phyloP scores from a whole-genome alignment of 331 rosid genomes.

The Arachis monticola region DNA sequence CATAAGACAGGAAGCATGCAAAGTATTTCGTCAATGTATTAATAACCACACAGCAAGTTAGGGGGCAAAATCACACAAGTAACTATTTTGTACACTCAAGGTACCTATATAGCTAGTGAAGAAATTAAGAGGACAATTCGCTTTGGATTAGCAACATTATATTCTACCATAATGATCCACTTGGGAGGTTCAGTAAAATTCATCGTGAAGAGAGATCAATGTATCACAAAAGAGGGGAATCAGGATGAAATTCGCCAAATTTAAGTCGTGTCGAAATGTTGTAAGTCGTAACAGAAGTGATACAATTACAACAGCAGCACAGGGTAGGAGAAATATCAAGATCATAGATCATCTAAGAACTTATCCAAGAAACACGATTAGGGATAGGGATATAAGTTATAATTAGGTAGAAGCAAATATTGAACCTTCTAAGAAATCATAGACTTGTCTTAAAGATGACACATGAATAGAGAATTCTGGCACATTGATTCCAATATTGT shows the following conservation, averaged over 20 bases:
- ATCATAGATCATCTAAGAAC: neutral
- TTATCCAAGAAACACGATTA: neutral
- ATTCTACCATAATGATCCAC: neutral
- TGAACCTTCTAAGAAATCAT: neutral
- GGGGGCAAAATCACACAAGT: neutral
- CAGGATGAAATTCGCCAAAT: too few relatives aligned
- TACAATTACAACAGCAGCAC: neutral
- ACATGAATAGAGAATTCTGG: constrained; percentile 17
- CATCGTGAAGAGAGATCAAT: too few relatives aligned
- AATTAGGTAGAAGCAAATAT: neutral
- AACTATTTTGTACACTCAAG: neutral
- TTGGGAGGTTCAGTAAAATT: neutral
- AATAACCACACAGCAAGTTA: neutral
- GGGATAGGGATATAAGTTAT: neutral
- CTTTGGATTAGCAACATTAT: neutral
- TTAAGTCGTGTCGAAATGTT: neutral
- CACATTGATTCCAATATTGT: neutral
- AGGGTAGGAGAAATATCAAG: neutral
- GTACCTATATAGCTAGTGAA: neutral
- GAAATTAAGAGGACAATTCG: neutral
- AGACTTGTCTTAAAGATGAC: neutral
- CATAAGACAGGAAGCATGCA: neutral
- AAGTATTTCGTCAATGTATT: neutral
- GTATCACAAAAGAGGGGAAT: too few relatives aligned
- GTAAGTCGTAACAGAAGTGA: too few relatives aligned